Conservation (phyloP, 2,329 filamentous ascomycete genomes). For the Sporothrix dimorphospora region DNA sequence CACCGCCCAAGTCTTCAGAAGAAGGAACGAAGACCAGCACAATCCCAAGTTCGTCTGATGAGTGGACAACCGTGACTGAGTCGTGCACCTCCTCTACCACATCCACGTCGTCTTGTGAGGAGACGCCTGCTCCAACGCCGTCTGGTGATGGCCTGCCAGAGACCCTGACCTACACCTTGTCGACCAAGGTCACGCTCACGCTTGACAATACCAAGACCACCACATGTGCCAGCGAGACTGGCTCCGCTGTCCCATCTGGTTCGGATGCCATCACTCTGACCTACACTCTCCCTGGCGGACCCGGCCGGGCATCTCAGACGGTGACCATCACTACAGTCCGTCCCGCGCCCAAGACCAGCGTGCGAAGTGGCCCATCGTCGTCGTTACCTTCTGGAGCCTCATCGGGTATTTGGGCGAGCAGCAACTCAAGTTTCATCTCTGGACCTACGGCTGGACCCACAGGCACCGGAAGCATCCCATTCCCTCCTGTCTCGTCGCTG, state of each 20-base stretch:
- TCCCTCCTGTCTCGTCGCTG: neutral
- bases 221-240: neutral
- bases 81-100: neutral
- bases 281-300: slow-evolving; percentile 33
- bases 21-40: neutral
- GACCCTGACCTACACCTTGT: slow-evolving; percentile 24
- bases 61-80: neutral
- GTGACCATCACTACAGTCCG: slow-evolving; percentile 29
- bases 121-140: neutral
- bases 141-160: slow-evolving; percentile 18
- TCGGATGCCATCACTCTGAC: slow-evolving; percentile 34
- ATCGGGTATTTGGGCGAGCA: slow-evolving; percentile 2
- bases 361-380: neutral
- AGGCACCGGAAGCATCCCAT: neutral
- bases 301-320: slow-evolving; percentile 17
- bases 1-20: neutral
- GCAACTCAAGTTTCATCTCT: neutral
- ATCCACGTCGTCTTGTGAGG: neutral
- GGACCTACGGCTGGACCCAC: neutral
- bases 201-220: slow-evolving; percentile 2
- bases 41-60: neutral
- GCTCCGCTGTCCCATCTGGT: slow-evolving; percentile 8
- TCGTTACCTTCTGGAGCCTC: neutral
- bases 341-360: neutral
- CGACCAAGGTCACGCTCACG: slow-evolving; percentile 25